phyloP scores from a whole-genome alignment of 139 green algal species.

The Volvox reticuliferus region DNA sequence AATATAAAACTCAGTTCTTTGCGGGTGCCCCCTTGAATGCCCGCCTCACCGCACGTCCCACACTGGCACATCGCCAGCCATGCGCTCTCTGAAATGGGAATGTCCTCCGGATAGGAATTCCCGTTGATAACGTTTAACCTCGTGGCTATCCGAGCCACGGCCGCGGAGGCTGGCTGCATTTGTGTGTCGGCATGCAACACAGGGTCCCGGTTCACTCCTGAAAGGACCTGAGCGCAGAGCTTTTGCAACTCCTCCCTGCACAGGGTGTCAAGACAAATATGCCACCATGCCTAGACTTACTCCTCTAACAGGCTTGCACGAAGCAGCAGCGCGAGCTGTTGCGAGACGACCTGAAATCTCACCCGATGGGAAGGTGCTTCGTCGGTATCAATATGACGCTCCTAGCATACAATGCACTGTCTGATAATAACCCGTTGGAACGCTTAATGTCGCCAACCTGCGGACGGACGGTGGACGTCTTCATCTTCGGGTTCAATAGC shows the following conservation, averaged over 20 bases:
- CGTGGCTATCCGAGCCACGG: conserved; percentile 35
- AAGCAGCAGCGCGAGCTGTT: background rate
- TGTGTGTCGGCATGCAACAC: conserved; percentile 33
- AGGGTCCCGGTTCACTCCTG: conserved; percentile 29
- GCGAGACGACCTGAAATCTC: background rate
- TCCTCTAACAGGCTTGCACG: too few species aligned
- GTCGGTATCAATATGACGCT: conserved; percentile 84
- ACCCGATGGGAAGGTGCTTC: conserved; percentile 75
- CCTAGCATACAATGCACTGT: conserved; percentile 85
- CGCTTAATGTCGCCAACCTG: conserved; percentile 93
- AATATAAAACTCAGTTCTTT: too few species aligned
- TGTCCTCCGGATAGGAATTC: conserved; percentile 22
- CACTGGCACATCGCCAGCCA: conserved; percentile 45
- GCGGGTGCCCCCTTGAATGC: too few species aligned
- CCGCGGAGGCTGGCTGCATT: conserved; percentile 37
- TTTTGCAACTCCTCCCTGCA: conserved; percentile 58
- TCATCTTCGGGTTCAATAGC: background rate
- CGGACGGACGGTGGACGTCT: background rate
- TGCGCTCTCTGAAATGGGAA: conserved; percentile 20
- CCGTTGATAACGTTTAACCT: conserved; percentile 40
- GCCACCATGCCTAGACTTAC: too few species aligned
- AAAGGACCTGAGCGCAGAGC: conserved; percentile 52
- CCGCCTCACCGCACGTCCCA: conserved; percentile 28
- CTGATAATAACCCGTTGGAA: conserved; percentile 85
- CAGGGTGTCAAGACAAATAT: too few species aligned